These are phyloP conservation scores for Kazachstania sp. DNA, from an alignment of 1,139 yeast species.

Conservation along the genomic window DNA sequence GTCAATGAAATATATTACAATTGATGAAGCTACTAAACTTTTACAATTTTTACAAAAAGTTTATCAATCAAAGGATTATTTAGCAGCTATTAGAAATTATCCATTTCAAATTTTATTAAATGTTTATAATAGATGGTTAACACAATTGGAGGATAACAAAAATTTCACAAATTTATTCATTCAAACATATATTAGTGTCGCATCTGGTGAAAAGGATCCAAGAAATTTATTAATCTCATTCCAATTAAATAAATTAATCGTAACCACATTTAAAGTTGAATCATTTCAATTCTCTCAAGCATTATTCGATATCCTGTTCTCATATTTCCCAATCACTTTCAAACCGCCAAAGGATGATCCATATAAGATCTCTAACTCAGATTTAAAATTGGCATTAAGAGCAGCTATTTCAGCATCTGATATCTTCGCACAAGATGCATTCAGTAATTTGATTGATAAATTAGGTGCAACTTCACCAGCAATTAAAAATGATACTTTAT, in stretches of 20 bases:
- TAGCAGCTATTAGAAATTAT: conserved; percentile 57
- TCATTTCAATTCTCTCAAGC: conserved; percentile 42
- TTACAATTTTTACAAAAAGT: conserved; percentile 37
- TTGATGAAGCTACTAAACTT: conserved; percentile 32
- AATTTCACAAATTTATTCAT: conserved; percentile 38
- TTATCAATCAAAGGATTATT: conserved; percentile 52
- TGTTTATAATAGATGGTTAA: conserved; percentile 24
- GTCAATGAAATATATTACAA: conserved; percentile 39
- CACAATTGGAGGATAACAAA: conserved; percentile 16
- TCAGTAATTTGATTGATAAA: conserved; percentile 75
- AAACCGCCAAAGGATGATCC: conserved; percentile 91
- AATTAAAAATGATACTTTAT: conserved; percentile 69
- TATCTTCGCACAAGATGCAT: conserved; percentile 60
- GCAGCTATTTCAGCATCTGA: conserved; percentile 56
- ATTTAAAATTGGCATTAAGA: conserved; percentile 52
- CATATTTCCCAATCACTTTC: conserved; percentile 95
- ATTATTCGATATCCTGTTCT: conserved; percentile 78
- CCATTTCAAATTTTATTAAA: conserved; percentile 46
- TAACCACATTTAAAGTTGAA: conserved; percentile 33
- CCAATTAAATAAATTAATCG: conserved; percentile 44
- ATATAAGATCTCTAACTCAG: conserved; percentile 66
- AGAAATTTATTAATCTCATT: conserved; percentile 71
- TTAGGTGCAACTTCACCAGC: conserved; percentile 71
- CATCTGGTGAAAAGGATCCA: conserved; percentile 92
- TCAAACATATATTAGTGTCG: conserved; percentile 52